Base-by-base conservation (phyloP, 495 filamentous ascomycete species). In the Polyplosphaeria fusca region DNA sequence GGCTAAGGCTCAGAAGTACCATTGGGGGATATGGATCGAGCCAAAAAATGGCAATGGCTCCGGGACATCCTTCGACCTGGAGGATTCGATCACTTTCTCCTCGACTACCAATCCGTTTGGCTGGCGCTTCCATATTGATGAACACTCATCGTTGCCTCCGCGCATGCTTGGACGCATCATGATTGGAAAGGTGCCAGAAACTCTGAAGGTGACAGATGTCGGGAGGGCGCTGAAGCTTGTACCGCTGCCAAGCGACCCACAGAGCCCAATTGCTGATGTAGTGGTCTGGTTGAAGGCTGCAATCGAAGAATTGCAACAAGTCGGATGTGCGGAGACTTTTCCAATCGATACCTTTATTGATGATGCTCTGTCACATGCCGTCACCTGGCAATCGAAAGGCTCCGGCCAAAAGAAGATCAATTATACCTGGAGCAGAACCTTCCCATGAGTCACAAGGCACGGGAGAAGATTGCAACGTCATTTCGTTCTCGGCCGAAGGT, bases 1-100 rank as follows among this genome's bases (percentile, higher is more conserved):
- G 77, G 19, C 67, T 75, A 28, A 61, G 60, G 18, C 76, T 77
- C n/a, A 79, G 72, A 5, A 76, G 76, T 55, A 30, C 42, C 52
- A 55, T 19, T 55, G 52, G 52, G 42, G 52, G n/a, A 45, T 55
- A 7, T 55, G 52, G 52, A 47, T 55, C 42, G 52, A 55, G 28
- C 52, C 52, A 16, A 55, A 55, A 38, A 16, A 19, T 28, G 24
- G 24, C 26, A 23, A 2, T 37, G 52, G 42, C 63, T 18, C 60
- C 35, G 41, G 65, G 5, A 42, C 52, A 5, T 40, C 40, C 16
- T 40, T 46, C 41, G 40, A 30, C 40, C 25, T 55, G 26, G 42
- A 45, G 24, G 52, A 55, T 37, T 23, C 14, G 14, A 13, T 42
- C 12, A 9, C 39, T 9, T 18, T 38, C 23, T 25, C 49, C 4